These are phyloP conservation scores for Coemansia sp. DNA, from an alignment of 192 early-diverging fungal genomes.

Conservation along the genomic window DNA sequence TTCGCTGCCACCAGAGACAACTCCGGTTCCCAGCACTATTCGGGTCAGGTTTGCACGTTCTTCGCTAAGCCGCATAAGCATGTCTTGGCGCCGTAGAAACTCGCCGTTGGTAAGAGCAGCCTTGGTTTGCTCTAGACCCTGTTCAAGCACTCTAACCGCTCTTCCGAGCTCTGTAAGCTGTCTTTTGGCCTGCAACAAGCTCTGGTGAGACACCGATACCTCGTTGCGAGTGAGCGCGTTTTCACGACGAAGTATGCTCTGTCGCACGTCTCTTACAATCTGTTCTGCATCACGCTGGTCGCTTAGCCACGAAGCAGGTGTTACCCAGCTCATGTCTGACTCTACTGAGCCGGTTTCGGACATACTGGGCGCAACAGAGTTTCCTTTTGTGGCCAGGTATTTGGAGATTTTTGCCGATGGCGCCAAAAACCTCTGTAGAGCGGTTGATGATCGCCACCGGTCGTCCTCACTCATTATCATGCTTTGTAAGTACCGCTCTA, in stretches of 20 bases:
- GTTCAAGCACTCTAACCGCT: constrained; percentile 55
- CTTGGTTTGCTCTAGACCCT: constrained; percentile 47
- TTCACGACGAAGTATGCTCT: constrained; percentile 70
- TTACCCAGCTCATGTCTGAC: constrained; percentile 51
- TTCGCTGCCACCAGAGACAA: constrained; percentile 26
- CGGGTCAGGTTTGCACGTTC: constrained; percentile 66
- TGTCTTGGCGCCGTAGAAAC: constrained; percentile 72
- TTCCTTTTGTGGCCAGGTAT: constrained; percentile 56
- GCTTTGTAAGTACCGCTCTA: constrained; percentile 77
- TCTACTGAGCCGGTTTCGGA: constrained; percentile 38
- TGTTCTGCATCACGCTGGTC: constrained; percentile 66
- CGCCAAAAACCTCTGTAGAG: constrained; percentile 75
- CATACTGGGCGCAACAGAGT: constrained; percentile 9
- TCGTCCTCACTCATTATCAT: constrained; percentile 72
- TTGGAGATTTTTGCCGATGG: constrained; percentile 36
- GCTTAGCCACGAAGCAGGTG: constrained; percentile 79
- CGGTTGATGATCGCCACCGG: constrained; percentile 70
- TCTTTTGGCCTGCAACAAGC: constrained; percentile 76
- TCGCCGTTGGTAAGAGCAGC: constrained; percentile 63
- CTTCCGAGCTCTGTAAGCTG: constrained; percentile 59
- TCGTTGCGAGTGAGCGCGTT: constrained; percentile 73
- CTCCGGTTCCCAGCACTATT: constrained; percentile 53
- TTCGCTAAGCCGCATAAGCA: constrained; percentile 70
- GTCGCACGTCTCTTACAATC: constrained; percentile 69
- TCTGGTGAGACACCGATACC: constrained; percentile 74